A percentile compares a stretch with the other conserved stretches of the same genome.
Evolutionary conservation across 1,284 basidiomycete species (phyloP).

Genomic region (Cutaneotrichosporon sp.): DNA sequence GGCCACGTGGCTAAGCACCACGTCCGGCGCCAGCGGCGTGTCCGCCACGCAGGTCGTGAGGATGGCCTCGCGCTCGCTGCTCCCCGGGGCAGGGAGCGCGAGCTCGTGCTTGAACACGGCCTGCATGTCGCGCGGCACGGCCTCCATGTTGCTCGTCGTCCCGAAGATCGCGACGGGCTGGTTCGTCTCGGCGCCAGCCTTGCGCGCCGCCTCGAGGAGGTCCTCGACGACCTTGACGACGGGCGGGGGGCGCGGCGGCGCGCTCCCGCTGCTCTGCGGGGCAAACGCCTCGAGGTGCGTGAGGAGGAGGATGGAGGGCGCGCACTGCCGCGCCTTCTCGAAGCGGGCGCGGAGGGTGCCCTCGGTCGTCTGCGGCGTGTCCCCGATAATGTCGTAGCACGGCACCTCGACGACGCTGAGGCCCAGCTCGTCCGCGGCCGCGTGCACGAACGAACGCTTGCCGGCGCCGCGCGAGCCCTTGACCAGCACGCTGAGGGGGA

Average conservation of each 20-base stretch:
- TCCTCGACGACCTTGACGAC: conserved; percentile 43
- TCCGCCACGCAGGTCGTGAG: conserved; percentile 60
- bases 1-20: conserved; percentile 71
- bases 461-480: conserved; percentile 59
- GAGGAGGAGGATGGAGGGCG: conserved; percentile 83
- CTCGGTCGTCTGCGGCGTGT: conserved; percentile 77
- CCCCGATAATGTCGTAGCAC: conserved; percentile 81
- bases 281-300: conserved; percentile 81
- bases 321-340: conserved; percentile 75
- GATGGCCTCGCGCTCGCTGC: conserved; percentile 69
- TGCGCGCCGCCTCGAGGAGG: conserved; percentile 23
- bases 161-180: conserved; percentile 72
- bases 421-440: conserved; percentile 40
- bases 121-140: conserved; percentile 67
- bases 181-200: conserved; percentile 39
- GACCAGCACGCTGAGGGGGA: conserved; percentile 54
- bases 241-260: conserved; percentile 29
- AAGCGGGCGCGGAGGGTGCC: conserved; percentile 73
- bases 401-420: conserved; percentile 81
- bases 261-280: conserved; percentile 68
- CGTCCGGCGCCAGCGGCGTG: conserved; percentile 68
- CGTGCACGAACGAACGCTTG: conserved; percentile 54
- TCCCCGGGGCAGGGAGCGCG: conserved; percentile 73
- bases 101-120: conserved; percentile 88
- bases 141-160: conserved; percentile 70